A percentile compares a stretch with the other conserved stretches of the same genome.
Evolutionary conservation across 257 asterid genomes (phyloP).

Genomic region (Hygrophila difformis): DNA sequence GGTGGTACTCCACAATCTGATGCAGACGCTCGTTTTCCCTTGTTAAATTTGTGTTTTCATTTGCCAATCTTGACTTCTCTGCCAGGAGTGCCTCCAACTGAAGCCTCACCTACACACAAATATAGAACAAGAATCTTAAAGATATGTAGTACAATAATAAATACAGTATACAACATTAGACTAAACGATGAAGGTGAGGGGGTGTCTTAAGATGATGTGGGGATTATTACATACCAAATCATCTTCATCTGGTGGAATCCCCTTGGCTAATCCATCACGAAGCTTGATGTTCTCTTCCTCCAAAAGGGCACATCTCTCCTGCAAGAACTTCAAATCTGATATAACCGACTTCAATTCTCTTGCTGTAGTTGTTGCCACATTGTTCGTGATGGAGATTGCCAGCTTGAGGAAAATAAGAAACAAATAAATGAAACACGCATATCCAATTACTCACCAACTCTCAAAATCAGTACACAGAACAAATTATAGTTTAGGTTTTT

Average conservation of each 20-base stretch:
- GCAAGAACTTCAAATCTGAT: slow-evolving; percentile 67
- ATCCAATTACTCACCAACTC: slow-evolving; percentile 7
- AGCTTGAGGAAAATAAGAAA: slow-evolving; percentile 24
- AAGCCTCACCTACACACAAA: slow-evolving; percentile 80
- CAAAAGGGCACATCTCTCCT: slow-evolving; percentile 61
- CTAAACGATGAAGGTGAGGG: too few species aligned
- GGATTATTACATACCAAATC: slow-evolving; percentile 46
- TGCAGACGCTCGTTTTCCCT: slow-evolving; percentile 82
- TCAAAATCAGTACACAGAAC: neutral
- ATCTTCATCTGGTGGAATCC: slow-evolving; percentile 68
- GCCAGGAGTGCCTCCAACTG: slow-evolving; percentile 89
- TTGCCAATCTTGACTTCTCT: slow-evolving; percentile 81
- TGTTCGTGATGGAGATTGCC: slow-evolving; percentile 85
- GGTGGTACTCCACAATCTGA: slow-evolving; percentile 90
- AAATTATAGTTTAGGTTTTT: slow-evolving; percentile 1
- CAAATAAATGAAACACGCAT: too few species aligned
- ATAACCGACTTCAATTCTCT: slow-evolving; percentile 69
- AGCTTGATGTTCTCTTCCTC: slow-evolving; percentile 88
- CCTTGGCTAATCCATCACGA: slow-evolving; percentile 47
- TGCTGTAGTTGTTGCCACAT: slow-evolving; percentile 60
- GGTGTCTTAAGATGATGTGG: neutral
- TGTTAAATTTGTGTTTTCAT: slow-evolving; percentile 70
- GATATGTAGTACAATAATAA: neutral
- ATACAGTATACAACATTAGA: too few species aligned
- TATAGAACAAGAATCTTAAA: too few species aligned